Conservation (phyloP, 257 asterid genomes). For the Fraxinus cuspidata region DNA sequence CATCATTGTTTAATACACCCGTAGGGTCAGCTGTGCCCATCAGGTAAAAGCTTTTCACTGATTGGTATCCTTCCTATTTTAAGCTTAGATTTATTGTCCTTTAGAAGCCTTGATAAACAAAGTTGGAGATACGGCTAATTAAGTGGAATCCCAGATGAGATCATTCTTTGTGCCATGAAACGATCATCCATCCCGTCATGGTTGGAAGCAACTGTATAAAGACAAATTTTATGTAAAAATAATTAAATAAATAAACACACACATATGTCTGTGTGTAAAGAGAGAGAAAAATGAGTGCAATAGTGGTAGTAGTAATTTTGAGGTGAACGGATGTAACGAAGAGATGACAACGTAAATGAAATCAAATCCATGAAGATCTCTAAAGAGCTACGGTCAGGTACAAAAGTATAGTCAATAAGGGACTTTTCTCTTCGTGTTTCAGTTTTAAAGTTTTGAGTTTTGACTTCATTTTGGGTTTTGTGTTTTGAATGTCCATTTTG, state of each 20-base stretch:
- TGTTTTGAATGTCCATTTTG: too few relatives aligned
- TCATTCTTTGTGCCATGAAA: constrained; percentile 62
- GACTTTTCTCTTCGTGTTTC: too few relatives aligned
- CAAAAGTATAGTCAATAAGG: neutral
- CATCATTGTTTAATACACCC: constrained; percentile 48
- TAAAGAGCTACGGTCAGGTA: neutral
- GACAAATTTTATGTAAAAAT: constrained; percentile 11
- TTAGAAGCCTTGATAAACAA: constrained; percentile 50
- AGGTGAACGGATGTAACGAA: neutral
- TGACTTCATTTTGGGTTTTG: too few relatives aligned
- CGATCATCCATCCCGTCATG: constrained; percentile 50
- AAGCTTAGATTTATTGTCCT: constrained; percentile 41
- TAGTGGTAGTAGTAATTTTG: neutral
- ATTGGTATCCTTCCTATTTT: constrained; percentile 68
- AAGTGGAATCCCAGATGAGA: constrained; percentile 67
- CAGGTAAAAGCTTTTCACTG: constrained; percentile 71
- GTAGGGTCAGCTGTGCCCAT: constrained; percentile 96
- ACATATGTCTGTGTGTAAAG: neutral
- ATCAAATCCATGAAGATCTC: neutral
- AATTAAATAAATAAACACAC: neutral
- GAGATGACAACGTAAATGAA: neutral
- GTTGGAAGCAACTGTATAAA: constrained; percentile 62
- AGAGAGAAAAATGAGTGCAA: neutral
- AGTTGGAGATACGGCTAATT: constrained; percentile 68
- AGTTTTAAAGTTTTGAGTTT: too few relatives aligned